Evolutionary conservation across 441 rosid species (phyloP).

Genomic region (Jatropha multifida): DNA sequence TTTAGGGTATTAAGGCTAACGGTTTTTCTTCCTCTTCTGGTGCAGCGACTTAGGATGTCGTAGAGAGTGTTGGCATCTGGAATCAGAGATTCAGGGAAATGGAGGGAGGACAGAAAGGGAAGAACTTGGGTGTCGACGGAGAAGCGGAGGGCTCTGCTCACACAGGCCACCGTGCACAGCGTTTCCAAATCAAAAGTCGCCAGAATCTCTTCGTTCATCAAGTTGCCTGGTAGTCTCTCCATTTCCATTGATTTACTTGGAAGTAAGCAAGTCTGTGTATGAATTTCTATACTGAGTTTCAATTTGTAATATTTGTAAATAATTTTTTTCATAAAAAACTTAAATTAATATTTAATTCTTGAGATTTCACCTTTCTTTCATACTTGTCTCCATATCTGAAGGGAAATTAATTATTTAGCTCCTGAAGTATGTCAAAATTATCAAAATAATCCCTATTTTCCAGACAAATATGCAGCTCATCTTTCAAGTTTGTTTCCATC

Average conservation of each 20-base stretch:
- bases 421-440: too few relatives aligned
- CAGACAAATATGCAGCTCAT: too few relatives aligned
- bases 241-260: neutral
- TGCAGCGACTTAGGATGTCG: constrained; percentile 34
- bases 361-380: too few relatives aligned
- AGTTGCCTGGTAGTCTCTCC: constrained; percentile 30
- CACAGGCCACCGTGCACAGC: constrained; percentile 53
- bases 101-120: constrained; percentile 41
- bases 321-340: too few relatives aligned
- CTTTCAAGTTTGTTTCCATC: too few relatives aligned
- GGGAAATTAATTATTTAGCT: too few relatives aligned
- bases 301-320: too few relatives aligned
- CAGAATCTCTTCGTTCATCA: constrained; percentile 41
- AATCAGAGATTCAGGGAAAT: constrained; percentile 25
- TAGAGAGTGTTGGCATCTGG: constrained; percentile 42
- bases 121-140: constrained; percentile 41
- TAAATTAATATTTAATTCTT: too few relatives aligned
- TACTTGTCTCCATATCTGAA: too few relatives aligned
- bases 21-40: neutral
- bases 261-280: too few relatives aligned
- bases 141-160: constrained; percentile 42
- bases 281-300: too few relatives aligned
- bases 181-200: constrained; percentile 47
- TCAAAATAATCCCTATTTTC: too few relatives aligned
- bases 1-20: constrained; percentile 31